Percentiles rank a stretch among this genome's conserved stretches.
Conservation (phyloP, 2,329 filamentous ascomycete species). For the Apiospora kogelbergensis region DNA sequence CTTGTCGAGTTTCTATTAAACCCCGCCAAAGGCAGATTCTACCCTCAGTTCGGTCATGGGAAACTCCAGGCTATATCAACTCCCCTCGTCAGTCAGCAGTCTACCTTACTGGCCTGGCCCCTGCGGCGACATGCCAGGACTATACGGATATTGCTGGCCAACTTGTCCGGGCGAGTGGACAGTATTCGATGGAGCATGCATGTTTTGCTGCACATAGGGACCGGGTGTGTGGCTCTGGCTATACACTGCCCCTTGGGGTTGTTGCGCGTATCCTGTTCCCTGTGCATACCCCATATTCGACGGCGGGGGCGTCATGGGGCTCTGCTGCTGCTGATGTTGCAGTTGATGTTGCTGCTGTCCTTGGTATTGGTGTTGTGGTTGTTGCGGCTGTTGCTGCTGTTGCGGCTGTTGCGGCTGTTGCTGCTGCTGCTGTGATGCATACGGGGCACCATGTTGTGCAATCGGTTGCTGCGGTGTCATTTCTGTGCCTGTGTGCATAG, state of each 20-base stretch:
- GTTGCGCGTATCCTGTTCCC: not conserved
- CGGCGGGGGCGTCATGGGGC: constrained; percentile 3
- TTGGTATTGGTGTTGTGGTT: constrained; percentile 15
- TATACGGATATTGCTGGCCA: not conserved
- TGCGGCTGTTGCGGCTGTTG: constrained; percentile 13
- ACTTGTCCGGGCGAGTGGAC: constrained; percentile 19
- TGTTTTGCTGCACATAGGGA: constrained; percentile 18
- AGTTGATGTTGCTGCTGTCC: constrained; percentile 17
- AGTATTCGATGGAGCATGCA: constrained; percentile 19
- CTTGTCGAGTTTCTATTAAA: not conserved
- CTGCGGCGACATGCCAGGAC: not conserved
- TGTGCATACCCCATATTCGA: not conserved
- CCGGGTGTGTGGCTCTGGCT: constrained; percentile 8
- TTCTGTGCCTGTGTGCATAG: constrained; percentile 8
- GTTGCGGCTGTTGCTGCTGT: constrained; percentile 13
- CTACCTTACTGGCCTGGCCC: constrained; percentile 15
- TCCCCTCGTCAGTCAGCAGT: not conserved
- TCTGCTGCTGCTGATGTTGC: not conserved
- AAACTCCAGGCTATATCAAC: not conserved
- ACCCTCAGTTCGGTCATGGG: not conserved
- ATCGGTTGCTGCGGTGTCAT: constrained; percentile 11
- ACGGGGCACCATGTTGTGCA: constrained; percentile 14
- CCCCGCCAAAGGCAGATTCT: not conserved
- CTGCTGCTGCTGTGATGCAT: constrained; percentile 4
- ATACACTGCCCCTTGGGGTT: constrained; percentile 2